Conservation (phyloP, 2,329 filamentous ascomycete species). For the Fusarium liriodendri region DNA sequence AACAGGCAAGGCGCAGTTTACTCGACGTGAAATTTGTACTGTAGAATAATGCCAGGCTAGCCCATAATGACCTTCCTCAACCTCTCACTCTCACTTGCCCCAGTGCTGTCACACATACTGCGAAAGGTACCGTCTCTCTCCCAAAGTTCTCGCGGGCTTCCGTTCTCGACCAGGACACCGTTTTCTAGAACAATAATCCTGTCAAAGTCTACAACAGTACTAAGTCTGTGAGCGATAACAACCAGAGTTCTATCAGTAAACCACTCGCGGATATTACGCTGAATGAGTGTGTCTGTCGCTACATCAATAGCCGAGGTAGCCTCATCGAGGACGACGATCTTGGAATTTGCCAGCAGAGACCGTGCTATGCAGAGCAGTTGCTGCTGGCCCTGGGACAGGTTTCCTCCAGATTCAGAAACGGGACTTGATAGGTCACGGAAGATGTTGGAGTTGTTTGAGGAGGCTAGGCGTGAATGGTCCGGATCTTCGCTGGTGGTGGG, state of each 20-base stretch:
- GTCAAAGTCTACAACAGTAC: conserved; percentile 81
- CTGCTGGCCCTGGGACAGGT: conserved; percentile 79
- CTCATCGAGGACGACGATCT: conserved; percentile 83
- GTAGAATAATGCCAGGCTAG: not conserved
- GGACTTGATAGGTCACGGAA: conserved; percentile 70
- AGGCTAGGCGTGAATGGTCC: conserved; percentile 18
- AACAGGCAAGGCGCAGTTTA: not conserved
- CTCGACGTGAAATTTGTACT: not conserved
- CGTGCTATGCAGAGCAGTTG: conserved; percentile 80
- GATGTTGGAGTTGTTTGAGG: conserved; percentile 67
- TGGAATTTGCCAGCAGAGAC: conserved; percentile 75
- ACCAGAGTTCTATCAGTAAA: conserved; percentile 76
- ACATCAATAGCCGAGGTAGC: conserved; percentile 82
- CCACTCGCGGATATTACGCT: conserved; percentile 76
- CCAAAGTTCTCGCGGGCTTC: conserved; percentile 70
- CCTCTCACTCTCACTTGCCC: conserved; percentile 60
- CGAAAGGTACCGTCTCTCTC: conserved; percentile 63
- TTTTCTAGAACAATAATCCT: conserved; percentile 76
- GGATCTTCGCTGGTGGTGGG: too few relatives aligned
- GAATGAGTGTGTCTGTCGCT: conserved; percentile 77
- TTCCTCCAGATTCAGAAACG: conserved; percentile 77
- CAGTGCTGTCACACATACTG: conserved; percentile 69
- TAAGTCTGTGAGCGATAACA: conserved; percentile 79
- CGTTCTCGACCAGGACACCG: conserved; percentile 74
- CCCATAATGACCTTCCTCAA: conserved; percentile 56